These are phyloP conservation scores for Westerdykella ornata DNA, from an alignment of 2,329 filamentous ascomycete species.

Conservation along the genomic window DNA sequence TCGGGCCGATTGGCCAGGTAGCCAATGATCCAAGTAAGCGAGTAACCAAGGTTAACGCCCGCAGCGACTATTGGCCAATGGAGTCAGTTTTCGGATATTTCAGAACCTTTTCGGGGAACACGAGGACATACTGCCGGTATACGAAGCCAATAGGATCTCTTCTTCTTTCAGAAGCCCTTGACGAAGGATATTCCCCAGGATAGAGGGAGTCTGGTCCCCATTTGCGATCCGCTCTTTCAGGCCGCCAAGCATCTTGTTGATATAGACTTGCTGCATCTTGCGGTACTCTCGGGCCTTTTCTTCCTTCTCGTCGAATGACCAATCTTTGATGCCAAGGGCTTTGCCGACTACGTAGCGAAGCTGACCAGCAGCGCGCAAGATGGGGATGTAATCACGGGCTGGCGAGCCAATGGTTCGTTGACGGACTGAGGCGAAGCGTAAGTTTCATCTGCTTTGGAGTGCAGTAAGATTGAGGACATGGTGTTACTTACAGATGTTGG, in stretches of 20 bases:
- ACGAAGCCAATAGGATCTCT: constrained; percentile 10
- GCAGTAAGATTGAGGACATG: neutral
- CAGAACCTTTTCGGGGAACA: neutral
- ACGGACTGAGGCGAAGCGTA: constrained; percentile 9
- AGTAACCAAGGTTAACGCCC: constrained; percentile 12
- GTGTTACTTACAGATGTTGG: constrained; percentile 14
- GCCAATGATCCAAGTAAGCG: constrained; percentile 13
- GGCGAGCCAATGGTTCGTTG: constrained; percentile 11
- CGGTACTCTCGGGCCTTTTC: constrained; percentile 12
- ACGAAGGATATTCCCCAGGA: constrained; percentile 11
- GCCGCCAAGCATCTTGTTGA: constrained; percentile 9
- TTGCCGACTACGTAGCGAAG: constrained; percentile 9
- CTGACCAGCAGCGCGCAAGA: constrained; percentile 5
- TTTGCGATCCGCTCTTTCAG: constrained; percentile 6
- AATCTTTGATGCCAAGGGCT: constrained; percentile 7
- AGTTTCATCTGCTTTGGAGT: no score
- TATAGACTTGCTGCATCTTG: constrained; percentile 8
- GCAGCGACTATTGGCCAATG: constrained; percentile 10
- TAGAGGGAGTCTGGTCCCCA: constrained; percentile 12
- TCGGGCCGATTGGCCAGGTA: constrained; percentile 12
- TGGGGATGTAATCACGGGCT: constrained; percentile 10
- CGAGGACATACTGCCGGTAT: constrained; percentile 10
- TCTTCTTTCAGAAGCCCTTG: constrained; percentile 10
- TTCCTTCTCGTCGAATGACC: constrained; percentile 9
- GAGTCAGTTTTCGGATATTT: constrained; percentile 1